These are phyloP conservation scores for Cladophialophora bantiana DNA, from an alignment of 2,329 filamentous ascomycete genomes.

Conservation along the genomic window DNA sequence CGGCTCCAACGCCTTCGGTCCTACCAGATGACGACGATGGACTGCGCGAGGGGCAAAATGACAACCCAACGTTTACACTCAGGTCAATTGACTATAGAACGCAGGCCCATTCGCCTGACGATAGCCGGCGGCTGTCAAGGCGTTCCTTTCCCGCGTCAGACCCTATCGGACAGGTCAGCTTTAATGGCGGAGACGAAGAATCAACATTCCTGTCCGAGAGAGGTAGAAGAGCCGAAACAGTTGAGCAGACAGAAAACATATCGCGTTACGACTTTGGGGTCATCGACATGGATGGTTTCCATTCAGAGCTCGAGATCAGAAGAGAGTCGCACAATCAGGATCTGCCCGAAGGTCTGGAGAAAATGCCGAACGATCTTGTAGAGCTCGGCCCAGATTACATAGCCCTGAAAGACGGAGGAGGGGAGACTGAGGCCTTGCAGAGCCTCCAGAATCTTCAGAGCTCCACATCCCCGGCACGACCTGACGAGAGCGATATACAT, in stretches of 20 bases:
- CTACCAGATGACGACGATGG: constrained; percentile 36
- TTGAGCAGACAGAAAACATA: constrained; percentile 48
- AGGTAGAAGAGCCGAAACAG: constrained; percentile 50
- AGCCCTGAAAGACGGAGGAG: constrained; percentile 47
- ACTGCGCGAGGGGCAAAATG: background rate
- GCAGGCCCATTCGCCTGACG: constrained; percentile 7
- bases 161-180: constrained; percentile 51
- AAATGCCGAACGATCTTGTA: constrained; percentile 52
- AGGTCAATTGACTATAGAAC: constrained; percentile 35
- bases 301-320: constrained; percentile 48
- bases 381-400: constrained; percentile 50
- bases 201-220: constrained; percentile 48
- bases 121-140: constrained; percentile 43
- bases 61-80: constrained; percentile 37
- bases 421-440: constrained; percentile 33
- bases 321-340: constrained; percentile 29
- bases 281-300: constrained; percentile 59
- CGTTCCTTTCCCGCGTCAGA: constrained; percentile 50
- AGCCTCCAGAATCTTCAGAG: constrained; percentile 28
- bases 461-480: constrained; percentile 22
- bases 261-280: constrained; percentile 54
- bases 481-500: constrained; percentile 42
- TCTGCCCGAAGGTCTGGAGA: constrained; percentile 30
- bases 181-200: constrained; percentile 34
- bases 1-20: constrained; percentile 38